A percentile compares a stretch with the other conserved stretches of the same genome.
Conservation (phyloP, 116 monocot species). For the Thalassia testudinum region DNA sequence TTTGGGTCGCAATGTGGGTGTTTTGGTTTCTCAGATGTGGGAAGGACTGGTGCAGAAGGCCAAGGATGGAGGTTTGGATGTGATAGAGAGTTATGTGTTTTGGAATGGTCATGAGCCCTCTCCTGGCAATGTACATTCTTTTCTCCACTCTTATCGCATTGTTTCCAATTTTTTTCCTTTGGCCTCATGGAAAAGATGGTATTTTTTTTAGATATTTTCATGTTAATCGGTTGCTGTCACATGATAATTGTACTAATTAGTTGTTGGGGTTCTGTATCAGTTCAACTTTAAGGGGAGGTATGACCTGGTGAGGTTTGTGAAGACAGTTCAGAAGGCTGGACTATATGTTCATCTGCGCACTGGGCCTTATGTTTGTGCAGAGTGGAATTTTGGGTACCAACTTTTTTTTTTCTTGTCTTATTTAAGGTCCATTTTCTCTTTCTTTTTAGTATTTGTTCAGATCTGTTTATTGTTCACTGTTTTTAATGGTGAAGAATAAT, state of each 20-base stretch:
- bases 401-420: background rate
- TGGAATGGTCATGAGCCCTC: slow-evolving; percentile 91
- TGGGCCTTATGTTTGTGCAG: slow-evolving; percentile 68
- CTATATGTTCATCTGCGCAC: slow-evolving; percentile 52
- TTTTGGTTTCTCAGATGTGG: slow-evolving; percentile 22
- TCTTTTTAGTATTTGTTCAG: no score
- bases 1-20: no score
- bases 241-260: no score
- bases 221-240: no score
- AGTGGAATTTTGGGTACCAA: slow-evolving; percentile 67
- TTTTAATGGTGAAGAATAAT: no score
- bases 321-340: slow-evolving; percentile 28
- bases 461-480: no score
- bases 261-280: slow-evolving; percentile 7
- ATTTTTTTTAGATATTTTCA: no score
- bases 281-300: slow-evolving; percentile 41
- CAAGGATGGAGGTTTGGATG: slow-evolving; percentile 81
- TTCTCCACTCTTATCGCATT: background rate
- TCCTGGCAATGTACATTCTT: slow-evolving; percentile 50
- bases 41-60: slow-evolving; percentile 64
- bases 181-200: no score
- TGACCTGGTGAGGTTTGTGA: slow-evolving; percentile 33
- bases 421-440: no score
- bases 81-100: slow-evolving; percentile 79
- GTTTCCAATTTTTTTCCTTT: background rate